Conservation (phyloP, 2,329 filamentous ascomycete species). For the Talaromyces verruculosus region DNA sequence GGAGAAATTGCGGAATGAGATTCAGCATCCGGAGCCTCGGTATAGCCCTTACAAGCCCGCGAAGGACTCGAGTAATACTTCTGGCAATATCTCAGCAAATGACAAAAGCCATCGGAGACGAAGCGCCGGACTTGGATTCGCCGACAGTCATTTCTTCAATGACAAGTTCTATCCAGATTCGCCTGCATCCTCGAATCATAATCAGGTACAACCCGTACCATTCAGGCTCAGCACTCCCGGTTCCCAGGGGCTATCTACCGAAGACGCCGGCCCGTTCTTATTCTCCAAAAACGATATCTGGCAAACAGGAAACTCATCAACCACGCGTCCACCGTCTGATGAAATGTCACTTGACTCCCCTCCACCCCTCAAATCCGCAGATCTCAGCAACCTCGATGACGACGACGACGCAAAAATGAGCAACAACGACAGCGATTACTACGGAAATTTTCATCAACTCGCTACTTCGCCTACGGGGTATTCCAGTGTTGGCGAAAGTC, state of each 20-base stretch:
- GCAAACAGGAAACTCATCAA: not conserved
- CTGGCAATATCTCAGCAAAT: conserved; percentile 44
- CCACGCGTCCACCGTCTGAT: not conserved
- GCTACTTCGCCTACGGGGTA: conserved; percentile 51
- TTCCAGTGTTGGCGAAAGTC: conserved; percentile 58
- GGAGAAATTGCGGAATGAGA: conserved; percentile 85
- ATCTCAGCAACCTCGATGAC: not conserved
- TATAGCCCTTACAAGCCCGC: conserved; percentile 79
- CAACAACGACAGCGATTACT: conserved; percentile 44
- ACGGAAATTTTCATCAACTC: conserved; percentile 68
- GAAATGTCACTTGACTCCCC: conserved; percentile 9
- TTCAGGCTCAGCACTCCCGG: conserved; percentile 7
- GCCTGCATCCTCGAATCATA: not conserved
- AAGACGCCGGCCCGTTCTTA: not conserved
- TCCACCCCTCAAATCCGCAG: not conserved
- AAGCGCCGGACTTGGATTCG: conserved; percentile 52
- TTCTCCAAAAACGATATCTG: conserved; percentile 4
- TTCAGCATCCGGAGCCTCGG: conserved; percentile 81
- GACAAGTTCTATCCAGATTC: conserved; percentile 13
- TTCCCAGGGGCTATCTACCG: not conserved
- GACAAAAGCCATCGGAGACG: conserved; percentile 54
- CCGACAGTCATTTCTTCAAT: conserved; percentile 17
- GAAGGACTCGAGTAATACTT: conserved; percentile 22
- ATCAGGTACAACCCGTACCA: not conserved
- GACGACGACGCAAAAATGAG: not conserved